Base-by-base conservation (phyloP, 2,329 filamentous ascomycete species). In the Fusarium acutatum region DNA sequence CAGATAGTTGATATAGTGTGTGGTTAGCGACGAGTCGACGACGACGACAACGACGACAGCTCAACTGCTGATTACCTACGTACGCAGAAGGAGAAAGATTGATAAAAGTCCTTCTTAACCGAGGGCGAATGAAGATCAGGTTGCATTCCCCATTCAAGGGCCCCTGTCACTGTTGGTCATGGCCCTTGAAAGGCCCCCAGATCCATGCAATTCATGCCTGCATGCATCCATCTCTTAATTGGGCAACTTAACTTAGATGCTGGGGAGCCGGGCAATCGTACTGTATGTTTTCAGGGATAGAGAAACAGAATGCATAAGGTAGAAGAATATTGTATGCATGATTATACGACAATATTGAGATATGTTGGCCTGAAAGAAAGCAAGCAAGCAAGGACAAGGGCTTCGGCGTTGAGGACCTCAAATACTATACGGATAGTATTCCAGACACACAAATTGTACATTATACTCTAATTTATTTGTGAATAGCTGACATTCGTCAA, bases 181-280 rank as follows among this genome's bases (percentile, higher is more conserved):
- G 18, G 43, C 26, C 18, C 18, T 38, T 38, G 35, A 20, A 37
- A 43, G 28, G 47, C 38, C 35, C 68, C 57, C 41, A 49, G 71
- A 64, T 69, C 53, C 65, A 69, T 73, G 60, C 41, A 58, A n/a
- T 58, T 58, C 61, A 59, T 71, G 40, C 53, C 66, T 69, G 67
- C 62, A 67, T 67, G 68, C 63, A 72, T 72, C 66, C 57, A 71
- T 68, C 62, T 66, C 69, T 73, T 44, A 67, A 73, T 73, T 61
- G 53, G 67, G 71, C 46, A 60, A 63, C 62, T 56, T 60, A 17
- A 35, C 62, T 56, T 57, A 13, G n/a, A 60, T 50, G 22, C 30
- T 57, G 18, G 34, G 50, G 40, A 41, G 64, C 41, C 34, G 50
- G 62, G 35, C 49, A 67, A 28, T 35, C 30, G 30, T 35, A 35